phyloP scores from a whole-genome alignment of 2,329 filamentous ascomycete genomes.

The Diaporthe sp. region DNA sequence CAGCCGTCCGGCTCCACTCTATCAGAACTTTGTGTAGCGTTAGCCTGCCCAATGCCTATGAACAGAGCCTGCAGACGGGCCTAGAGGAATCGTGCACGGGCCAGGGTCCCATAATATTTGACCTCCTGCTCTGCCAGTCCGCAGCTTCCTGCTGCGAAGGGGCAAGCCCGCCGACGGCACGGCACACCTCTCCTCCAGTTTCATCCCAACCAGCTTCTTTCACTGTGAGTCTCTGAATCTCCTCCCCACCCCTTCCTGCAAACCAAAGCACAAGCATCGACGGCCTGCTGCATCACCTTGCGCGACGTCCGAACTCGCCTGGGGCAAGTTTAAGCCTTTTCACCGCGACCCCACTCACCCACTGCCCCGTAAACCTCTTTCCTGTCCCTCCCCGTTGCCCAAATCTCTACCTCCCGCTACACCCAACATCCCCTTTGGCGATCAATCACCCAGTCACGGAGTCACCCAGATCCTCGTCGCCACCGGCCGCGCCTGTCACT shows the following conservation, averaged over 20 bases:
- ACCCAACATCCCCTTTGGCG: constrained; percentile 28
- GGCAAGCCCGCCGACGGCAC: constrained; percentile 30
- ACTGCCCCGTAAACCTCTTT: not conserved
- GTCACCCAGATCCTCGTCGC: constrained; percentile 21
- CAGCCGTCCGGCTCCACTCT: constrained; percentile 21
- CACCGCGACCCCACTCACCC: constrained; percentile 16
- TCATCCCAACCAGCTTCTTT: constrained; percentile 39
- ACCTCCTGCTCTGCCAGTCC: constrained; percentile 27
- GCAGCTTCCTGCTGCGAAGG: constrained; percentile 2
- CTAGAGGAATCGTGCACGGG: constrained; percentile 23
- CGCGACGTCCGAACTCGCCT: constrained; percentile 28
- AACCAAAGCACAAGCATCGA: constrained; percentile 29
- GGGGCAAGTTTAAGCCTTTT: constrained; percentile 26
- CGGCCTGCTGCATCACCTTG: constrained; percentile 13
- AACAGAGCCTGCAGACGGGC: not conserved
- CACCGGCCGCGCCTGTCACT: constrained; percentile 24
- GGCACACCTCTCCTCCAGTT: constrained; percentile 36
- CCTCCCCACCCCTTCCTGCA: not conserved
- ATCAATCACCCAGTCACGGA: constrained; percentile 31
- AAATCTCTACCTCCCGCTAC: constrained; percentile 23
- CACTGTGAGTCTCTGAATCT: constrained; percentile 33
- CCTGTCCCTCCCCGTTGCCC: constrained; percentile 5
- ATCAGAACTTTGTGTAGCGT: constrained; percentile 34
- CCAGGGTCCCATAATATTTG: constrained; percentile 27
- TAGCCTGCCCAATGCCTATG: constrained; percentile 6